These are phyloP conservation scores for Lolium multiflorum DNA, from an alignment of 176 grass and related monocot genomes.

Conservation along the genomic window DNA sequence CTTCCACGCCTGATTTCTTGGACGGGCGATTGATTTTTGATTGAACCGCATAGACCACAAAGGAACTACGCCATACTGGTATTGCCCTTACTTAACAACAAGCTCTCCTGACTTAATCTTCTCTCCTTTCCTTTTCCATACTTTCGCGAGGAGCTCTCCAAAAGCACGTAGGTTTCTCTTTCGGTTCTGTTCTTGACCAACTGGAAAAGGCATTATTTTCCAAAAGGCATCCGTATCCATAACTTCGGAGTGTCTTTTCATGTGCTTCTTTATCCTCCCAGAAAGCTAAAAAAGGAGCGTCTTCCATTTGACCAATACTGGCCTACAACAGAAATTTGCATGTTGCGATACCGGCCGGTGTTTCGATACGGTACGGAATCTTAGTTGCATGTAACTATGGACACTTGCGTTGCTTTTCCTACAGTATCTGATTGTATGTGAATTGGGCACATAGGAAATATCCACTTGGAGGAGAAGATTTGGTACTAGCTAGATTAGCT, in stretches of 20 bases:
- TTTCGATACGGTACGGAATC: not conserved
- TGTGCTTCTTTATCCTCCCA: not conserved
- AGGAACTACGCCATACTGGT: too few species aligned
- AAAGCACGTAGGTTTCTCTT: slow-evolving; percentile 8
- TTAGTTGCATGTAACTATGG: too few species aligned
- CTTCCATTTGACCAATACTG: not conserved
- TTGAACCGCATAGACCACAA: too few species aligned
- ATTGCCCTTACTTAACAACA: too few species aligned
- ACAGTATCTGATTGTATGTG: not conserved
- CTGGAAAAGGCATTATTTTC: not conserved
- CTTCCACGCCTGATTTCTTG: slow-evolving; percentile 47
- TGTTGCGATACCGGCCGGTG: not conserved
- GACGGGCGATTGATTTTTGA: slow-evolving; percentile 1
- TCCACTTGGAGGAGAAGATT: slow-evolving; percentile 22
- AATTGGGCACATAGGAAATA: not conserved
- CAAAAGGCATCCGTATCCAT: not conserved
- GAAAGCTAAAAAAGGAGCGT: not conserved
- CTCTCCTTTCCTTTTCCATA: not conserved
- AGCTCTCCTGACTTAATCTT: not conserved
- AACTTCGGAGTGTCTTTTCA: slow-evolving; percentile 15
- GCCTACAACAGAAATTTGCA: not conserved
- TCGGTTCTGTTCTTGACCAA: not conserved
- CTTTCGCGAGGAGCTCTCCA: not conserved
- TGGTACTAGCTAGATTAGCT: not conserved
- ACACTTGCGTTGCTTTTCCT: too few species aligned